Evolutionary conservation across 2,329 filamentous ascomycete species (phyloP), one percentile per base, ranked within the genome.

Genomic region (Aspergillus sclerotialis): DNA sequence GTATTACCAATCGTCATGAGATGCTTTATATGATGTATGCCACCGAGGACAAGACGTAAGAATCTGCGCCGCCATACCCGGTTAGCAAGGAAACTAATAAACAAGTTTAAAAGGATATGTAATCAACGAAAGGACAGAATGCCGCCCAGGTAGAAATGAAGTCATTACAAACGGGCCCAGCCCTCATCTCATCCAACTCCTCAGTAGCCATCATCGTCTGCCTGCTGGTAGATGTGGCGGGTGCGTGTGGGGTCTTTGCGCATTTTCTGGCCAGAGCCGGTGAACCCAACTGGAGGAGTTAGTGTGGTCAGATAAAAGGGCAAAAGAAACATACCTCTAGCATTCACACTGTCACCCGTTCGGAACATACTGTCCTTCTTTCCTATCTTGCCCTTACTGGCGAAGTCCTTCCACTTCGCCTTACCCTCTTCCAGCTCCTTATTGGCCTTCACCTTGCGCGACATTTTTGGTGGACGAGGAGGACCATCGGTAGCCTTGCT

Each of bases 331-430:
- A 28, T 67, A 94, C 89, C 89, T 82, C 88, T 78, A 38, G 84
- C 89, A 52, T 86, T 77, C 15, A 92, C 75, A 41, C 86, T 82
- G 19, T 94, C 88, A 0, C 88, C 87, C 3, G 89, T 95, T 30
- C 89, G 80, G 60, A 95, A 95, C 89, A 95, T 95, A 71, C 87
- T 94, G 31, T 94, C 86, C 65, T 94, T 94, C 68, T 86, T 89
- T n/a, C 69, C 65, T 39, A 68, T 59, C 55, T 78, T 80, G 39
- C 71, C 69, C 60, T 93, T 94, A 53, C 74, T 72, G 45, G 80
- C 84, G 61, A 94, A 98, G 44, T 93, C 85, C 58, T 95, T 84
- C 92, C 92, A 98, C 58, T 92, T 94, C 54, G 68, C 84, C 70
- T 94, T 94, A 54, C 84, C 82, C 43, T 80, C 84, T 67, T 96